Evolutionary conservation across 2,329 filamentous ascomycete species (phyloP).

Genomic region (Penicillium fuscoglaucum): DNA sequence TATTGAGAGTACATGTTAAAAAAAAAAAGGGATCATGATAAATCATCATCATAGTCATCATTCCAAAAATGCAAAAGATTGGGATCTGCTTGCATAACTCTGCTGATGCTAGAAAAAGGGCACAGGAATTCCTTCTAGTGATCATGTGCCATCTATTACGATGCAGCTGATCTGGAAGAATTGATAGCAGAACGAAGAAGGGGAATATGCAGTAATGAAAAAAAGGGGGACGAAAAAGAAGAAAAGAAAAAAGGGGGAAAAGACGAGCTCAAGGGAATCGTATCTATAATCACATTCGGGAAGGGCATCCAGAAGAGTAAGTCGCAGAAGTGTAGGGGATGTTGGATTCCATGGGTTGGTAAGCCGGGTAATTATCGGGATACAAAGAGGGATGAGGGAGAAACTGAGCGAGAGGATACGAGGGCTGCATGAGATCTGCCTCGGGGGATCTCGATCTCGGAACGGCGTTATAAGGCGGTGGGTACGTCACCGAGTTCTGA

Average conservation of each 20-base stretch:
- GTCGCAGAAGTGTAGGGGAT: constrained; percentile 21
- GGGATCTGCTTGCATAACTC: constrained; percentile 7
- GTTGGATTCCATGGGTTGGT: constrained; percentile 20
- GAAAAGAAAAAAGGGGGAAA: constrained; percentile 1
- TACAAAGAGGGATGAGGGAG: constrained; percentile 19
- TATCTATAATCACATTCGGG: constrained; percentile 19
- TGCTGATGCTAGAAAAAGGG: background rate
- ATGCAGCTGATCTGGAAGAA: background rate
- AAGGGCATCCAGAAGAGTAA: constrained; percentile 23
- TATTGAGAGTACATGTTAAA: background rate
- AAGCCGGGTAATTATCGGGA: constrained; percentile 21
- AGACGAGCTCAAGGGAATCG: constrained; percentile 2
- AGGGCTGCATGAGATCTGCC: constrained; percentile 20
- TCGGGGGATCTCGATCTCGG: constrained; percentile 25
- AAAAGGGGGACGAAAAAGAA: background rate
- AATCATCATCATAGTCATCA: constrained; percentile 2
- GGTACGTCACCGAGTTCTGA: constrained; percentile 36
- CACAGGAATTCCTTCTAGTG: background rate
- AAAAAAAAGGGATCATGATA: background rate
- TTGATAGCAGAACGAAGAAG: constrained; percentile 4
- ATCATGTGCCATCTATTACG: constrained; percentile 15
- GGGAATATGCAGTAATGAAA: constrained; percentile 2
- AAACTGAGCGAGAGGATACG: constrained; percentile 25
- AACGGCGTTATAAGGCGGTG: constrained; percentile 34
- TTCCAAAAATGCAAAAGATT: background rate